A percentile compares a stretch with the other conserved stretches of the same genome.
Conservation (phyloP, 2,329 filamentous ascomycete genomes). For the Cladosporium cucumerinum region DNA sequence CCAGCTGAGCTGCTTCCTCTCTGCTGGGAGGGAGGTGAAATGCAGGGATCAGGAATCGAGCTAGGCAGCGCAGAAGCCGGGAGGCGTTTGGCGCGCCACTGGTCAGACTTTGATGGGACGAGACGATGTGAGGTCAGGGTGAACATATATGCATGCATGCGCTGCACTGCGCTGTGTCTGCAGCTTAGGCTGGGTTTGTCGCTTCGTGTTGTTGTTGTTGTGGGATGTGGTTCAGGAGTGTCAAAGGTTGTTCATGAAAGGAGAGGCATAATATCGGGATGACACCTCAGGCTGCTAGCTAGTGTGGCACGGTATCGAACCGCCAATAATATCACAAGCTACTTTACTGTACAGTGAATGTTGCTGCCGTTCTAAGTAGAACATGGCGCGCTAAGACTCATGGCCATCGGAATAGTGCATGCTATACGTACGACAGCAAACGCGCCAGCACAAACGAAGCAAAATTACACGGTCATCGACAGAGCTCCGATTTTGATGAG, state of each 20-base stretch:
- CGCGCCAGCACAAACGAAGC: background rate
- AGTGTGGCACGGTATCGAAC: background rate
- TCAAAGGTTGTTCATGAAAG: background rate
- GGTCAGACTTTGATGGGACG: slow-evolving; percentile 7
- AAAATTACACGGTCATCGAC: background rate
- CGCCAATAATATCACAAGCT: background rate
- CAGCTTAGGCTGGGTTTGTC: background rate
- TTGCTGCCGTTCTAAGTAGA: background rate
- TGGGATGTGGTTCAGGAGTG: background rate
- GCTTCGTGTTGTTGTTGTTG: background rate
- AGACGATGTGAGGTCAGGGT: slow-evolving; percentile 1
- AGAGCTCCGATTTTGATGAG: background rate
- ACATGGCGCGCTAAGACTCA: background rate
- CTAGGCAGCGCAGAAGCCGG: slow-evolving; percentile 3
- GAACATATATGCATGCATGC: background rate
- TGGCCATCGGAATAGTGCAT: background rate
- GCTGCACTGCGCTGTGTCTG: background rate
- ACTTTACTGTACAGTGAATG: background rate
- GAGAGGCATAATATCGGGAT: background rate
- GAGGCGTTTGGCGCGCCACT: background rate
- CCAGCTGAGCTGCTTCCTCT: background rate
- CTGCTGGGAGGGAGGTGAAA: background rate
- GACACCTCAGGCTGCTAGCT: background rate
- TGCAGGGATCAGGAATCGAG: slow-evolving; percentile 5
- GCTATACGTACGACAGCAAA: background rate